Conservation (phyloP, 768 basidiomycete genomes). For the Mycena alexandri region DNA sequence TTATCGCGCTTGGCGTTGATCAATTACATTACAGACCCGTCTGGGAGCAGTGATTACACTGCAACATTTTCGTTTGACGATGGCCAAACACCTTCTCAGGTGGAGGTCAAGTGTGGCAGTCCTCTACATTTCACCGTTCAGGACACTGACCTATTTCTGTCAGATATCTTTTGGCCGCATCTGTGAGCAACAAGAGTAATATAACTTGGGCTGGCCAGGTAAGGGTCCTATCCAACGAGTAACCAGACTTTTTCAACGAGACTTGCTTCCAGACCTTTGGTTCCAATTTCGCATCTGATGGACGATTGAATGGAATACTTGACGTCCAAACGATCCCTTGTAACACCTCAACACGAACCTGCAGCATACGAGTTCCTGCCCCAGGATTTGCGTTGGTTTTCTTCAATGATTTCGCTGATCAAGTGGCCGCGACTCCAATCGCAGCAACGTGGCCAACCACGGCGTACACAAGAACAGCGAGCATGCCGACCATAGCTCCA, state of each 20-base stretch:
- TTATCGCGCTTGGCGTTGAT: conserved; percentile 64
- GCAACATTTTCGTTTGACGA: conserved; percentile 57
- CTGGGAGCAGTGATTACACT: conserved; percentile 55
- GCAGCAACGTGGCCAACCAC: conserved; percentile 49
- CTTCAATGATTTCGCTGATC: conserved; percentile 25
- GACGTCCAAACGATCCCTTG: conserved; percentile 40
- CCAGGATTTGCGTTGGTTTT: conserved; percentile 47
- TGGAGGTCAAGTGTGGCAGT: conserved; percentile 57
- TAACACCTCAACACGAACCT: conserved; percentile 35
- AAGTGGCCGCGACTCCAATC: conserved; percentile 25
- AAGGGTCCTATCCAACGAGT: conserved; percentile 16
- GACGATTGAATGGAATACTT: conserved; percentile 39
- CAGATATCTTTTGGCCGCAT: conserved; percentile 66
- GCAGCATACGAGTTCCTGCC: conserved; percentile 44
- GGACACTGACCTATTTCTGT: background rate
- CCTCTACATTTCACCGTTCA: background rate
- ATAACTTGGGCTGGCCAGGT: conserved; percentile 75
- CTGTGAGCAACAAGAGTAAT: conserved; percentile 66
- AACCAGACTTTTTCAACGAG: background rate
- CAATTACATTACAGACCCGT: conserved; percentile 64
- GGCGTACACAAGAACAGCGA: conserved; percentile 44
- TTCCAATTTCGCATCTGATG: conserved; percentile 43
- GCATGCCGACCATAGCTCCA: conserved; percentile 51
- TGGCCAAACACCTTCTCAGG: conserved; percentile 47
- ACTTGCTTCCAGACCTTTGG: conserved; percentile 43